Evolutionary conservation across 495 filamentous ascomycete species (phyloP), one percentile per base, ranked within the genome.

Genomic region (Podospora pseudocomata): DNA sequence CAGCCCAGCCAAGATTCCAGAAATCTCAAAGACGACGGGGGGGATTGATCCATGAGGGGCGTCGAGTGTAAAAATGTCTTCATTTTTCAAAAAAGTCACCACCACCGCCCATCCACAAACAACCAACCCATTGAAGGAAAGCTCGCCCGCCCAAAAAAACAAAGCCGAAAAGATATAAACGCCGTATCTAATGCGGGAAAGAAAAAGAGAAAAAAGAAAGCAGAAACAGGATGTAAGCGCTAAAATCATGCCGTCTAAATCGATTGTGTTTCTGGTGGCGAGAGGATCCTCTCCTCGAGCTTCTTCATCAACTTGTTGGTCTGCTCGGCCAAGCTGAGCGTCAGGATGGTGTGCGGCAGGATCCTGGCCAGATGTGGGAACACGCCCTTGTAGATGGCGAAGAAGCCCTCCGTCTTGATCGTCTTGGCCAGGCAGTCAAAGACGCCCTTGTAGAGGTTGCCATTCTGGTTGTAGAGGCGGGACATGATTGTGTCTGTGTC

Each of bases 381-480:
- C 83, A 92, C 97, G 67, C 95, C 95, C 83, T 99, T 99, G 82
- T 99, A 99, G 61, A 99, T 94, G 66, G 95, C 95, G 32, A 98
- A 77, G 28, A 96, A 71, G 26, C 95, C 95, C 76, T 99, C 95
- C 0, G 92, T 97, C 75, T 87, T 87, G 72, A 99, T 84, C 0
- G 95, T 99, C 82, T 97, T 93, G 74, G 84, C 87, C 57, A 97
- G 77, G 77, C 95, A 99, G 80, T 99, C 95, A 68, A 95, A 92
- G 0, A 93, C 92, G 65, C 93, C 90, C 70, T 85, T 89, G 81
- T 99, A 99, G 4, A 98, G 87, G 76, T 97, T 97, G 32, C 95
- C 95, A 65, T 93, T 94, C 79, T 99, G 95, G 82, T 99, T 99
- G 81, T 99, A 99, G 86, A 99, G 90, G 44, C 95, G 90, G 63